Evolutionary conservation across 2,329 filamentous ascomycete species (phyloP).

Genomic region (Epichloe scottii): DNA sequence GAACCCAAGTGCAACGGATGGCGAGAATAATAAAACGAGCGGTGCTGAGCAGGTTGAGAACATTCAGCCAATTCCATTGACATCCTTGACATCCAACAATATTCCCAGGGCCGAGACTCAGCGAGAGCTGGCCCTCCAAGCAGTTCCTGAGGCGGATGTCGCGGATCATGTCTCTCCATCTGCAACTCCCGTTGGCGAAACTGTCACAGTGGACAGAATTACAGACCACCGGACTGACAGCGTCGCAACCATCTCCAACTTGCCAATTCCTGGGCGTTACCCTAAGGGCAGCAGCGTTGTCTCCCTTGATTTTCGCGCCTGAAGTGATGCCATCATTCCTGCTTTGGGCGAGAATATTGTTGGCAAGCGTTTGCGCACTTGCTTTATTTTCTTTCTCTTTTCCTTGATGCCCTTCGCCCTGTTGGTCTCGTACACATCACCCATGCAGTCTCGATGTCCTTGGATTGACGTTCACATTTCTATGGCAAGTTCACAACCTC

Average conservation of each 20-base stretch:
- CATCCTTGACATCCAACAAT: conserved; percentile 4
- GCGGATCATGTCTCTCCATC: conserved; percentile 6
- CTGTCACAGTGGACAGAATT: conserved; percentile 12
- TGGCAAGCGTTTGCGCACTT: neutral
- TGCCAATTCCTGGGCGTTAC: conserved; percentile 60
- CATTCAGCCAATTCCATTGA: conserved; percentile 10
- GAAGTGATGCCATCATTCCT: neutral
- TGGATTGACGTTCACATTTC: neutral
- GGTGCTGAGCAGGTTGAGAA: conserved; percentile 1
- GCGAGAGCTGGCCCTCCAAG: conserved; percentile 9
- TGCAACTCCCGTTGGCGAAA: conserved; percentile 3
- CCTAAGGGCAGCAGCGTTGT: conserved; percentile 34
- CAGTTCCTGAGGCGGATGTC: conserved; percentile 9
- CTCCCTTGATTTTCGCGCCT: conserved; percentile 9
- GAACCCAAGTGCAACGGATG: neutral
- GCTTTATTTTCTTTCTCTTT: neutral
- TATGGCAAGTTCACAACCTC: neutral
- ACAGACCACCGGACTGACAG: conserved; percentile 26
- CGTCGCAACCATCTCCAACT: conserved; percentile 45
- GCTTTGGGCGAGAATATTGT: neutral
- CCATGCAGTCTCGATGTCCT: neutral
- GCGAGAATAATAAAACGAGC: conserved; percentile 8
- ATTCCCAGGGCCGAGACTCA: conserved; percentile 13
- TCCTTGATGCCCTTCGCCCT: neutral
- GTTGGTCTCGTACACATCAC: neutral